These are phyloP conservation scores for Penicillium malachiteum DNA, from an alignment of 495 filamentous ascomycete species.

Conservation along the genomic window DNA sequence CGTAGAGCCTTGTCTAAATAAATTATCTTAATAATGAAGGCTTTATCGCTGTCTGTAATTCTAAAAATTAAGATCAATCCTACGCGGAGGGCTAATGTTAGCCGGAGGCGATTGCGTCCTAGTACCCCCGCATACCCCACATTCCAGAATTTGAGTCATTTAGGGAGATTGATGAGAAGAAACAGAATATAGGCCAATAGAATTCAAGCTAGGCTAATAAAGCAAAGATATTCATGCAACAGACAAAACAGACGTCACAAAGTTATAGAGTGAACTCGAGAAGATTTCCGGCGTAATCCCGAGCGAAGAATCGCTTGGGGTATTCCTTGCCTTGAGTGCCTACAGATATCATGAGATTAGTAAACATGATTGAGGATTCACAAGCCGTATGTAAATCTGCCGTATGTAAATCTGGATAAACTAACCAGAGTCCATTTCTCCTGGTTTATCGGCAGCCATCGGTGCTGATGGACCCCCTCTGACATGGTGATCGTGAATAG, in stretches of 20 bases:
- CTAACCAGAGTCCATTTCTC: conserved; percentile 49
- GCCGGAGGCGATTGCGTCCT: no score
- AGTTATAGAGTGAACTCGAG: conserved; percentile 58
- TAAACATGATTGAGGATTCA: no score
- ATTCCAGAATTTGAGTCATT: no score
- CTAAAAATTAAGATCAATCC: no score
- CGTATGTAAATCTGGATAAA: not conserved
- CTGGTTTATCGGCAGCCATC: conserved; percentile 54
- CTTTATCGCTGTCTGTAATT: no score
- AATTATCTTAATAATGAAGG: no score
- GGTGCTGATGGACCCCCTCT: conserved; percentile 50
- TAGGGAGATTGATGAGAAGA: no score
- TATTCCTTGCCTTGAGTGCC: conserved; percentile 57
- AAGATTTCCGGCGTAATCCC: conserved; percentile 62
- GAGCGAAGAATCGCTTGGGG: conserved; percentile 60
- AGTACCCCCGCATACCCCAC: no score
- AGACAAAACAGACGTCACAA: not conserved
- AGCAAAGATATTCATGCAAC: not conserved
- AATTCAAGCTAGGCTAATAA: not conserved
- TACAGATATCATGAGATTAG: conserved; percentile 7
- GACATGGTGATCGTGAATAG: conserved; percentile 55
- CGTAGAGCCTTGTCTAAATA: no score
- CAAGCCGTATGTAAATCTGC: no score
- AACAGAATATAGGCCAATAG: not conserved
- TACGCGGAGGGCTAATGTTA: no score